These are phyloP conservation scores for Aspergillus melleus DNA, from an alignment of 2,329 filamentous ascomycete species.

Conservation along the genomic window DNA sequence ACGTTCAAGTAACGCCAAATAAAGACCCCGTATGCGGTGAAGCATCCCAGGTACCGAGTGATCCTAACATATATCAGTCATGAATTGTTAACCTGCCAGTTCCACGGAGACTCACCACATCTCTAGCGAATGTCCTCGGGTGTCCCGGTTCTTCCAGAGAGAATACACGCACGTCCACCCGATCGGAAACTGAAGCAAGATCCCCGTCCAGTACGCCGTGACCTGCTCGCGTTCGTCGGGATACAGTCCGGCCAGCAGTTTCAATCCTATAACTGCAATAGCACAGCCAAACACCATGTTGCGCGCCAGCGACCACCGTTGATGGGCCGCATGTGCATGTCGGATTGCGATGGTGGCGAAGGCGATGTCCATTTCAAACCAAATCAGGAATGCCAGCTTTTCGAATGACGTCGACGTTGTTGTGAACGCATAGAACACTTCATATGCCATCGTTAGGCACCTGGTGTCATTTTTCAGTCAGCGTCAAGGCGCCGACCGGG, in stretches of 20 bases:
- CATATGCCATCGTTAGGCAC: slow-evolving; percentile 21
- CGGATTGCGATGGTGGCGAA: slow-evolving; percentile 12
- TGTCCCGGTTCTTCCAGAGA: slow-evolving; percentile 13
- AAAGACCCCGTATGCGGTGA: slow-evolving; percentile 21
- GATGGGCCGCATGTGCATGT: slow-evolving; percentile 7
- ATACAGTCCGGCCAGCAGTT: slow-evolving; percentile 6
- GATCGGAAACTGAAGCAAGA: slow-evolving; percentile 21
- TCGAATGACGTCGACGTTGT: slow-evolving; percentile 17
- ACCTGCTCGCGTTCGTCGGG: slow-evolving; percentile 23
- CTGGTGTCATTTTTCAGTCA: neutral
- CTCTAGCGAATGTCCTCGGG: slow-evolving; percentile 18
- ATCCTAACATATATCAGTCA: slow-evolving; percentile 13
- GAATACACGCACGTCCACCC: slow-evolving; percentile 17
- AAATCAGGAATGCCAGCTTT: slow-evolving; percentile 15
- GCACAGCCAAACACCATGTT: slow-evolving; percentile 14
- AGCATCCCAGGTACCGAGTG: slow-evolving; percentile 21
- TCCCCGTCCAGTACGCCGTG: slow-evolving; percentile 24
- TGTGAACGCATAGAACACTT: slow-evolving; percentile 19
- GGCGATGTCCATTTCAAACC: slow-evolving; percentile 19
- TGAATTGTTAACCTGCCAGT: too few species aligned
- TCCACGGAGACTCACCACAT: slow-evolving; percentile 14
- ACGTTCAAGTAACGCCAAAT: slow-evolving; percentile 22
- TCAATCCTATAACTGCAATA: slow-evolving; percentile 2
- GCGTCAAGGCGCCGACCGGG: neutral
- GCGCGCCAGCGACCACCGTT: slow-evolving; percentile 1